A percentile compares a stretch with the other conserved stretches of the same genome.
Evolutionary conservation across 768 basidiomycete genomes (phyloP).

Genomic region (Boletus insuetus): DNA sequence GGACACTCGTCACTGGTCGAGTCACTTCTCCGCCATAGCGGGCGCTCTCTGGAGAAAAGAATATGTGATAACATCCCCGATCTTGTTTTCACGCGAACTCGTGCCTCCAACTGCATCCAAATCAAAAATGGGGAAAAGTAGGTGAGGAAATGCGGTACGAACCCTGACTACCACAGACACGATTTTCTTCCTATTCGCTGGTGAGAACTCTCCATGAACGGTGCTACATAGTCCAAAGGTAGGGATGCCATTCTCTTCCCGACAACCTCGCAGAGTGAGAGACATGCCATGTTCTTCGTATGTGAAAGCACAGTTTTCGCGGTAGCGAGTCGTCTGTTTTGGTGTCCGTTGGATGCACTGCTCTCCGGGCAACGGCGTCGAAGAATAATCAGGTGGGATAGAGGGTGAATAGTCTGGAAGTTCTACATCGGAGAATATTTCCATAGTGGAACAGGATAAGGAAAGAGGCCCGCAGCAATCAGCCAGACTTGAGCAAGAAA

Average conservation of each 20-base stretch:
- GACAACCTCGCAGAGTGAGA: conserved; percentile 30
- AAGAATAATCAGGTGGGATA: conserved; percentile 57
- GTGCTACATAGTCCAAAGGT: conserved; percentile 31
- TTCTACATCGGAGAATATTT: conserved; percentile 5
- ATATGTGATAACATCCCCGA: conserved; percentile 5
- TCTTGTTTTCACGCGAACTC: conserved; percentile 16
- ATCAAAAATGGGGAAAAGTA: background rate
- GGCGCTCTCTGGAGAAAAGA: conserved; percentile 25
- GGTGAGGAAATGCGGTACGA: background rate
- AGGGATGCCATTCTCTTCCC: conserved; percentile 29
- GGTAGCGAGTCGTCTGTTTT: background rate
- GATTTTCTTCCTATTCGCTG: conserved; percentile 24
- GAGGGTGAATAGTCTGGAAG: conserved; percentile 57
- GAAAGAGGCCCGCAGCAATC: conserved; percentile 1
- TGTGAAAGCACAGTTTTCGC: conserved; percentile 27
- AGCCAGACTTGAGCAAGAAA: background rate
- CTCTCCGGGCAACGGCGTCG: conserved; percentile 50
- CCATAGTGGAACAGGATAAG: conserved; percentile 11
- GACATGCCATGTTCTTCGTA: conserved; percentile 31
- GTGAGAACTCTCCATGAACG: conserved; percentile 29
- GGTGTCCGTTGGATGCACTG: conserved; percentile 50
- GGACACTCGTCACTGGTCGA: conserved; percentile 21
- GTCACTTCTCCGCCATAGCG: conserved; percentile 21
- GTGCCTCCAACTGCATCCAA: conserved; percentile 23
- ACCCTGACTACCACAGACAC: conserved; percentile 30